phyloP scores from a whole-genome alignment of 2,329 filamentous ascomycete species.

The Penicillium sp. region DNA sequence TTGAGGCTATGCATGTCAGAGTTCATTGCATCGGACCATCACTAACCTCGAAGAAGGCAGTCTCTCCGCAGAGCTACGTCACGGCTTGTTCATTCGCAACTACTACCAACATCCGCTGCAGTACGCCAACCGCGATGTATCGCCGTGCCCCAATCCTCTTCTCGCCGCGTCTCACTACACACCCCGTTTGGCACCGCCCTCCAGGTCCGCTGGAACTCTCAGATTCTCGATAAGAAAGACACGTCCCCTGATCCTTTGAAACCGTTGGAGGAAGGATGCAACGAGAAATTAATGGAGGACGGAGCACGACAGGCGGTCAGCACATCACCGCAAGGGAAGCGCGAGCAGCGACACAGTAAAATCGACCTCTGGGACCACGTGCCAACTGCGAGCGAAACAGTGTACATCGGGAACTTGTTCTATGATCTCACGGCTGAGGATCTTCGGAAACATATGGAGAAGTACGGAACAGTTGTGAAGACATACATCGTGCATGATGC shows the following conservation, averaged over 20 bases:
- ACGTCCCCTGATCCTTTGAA: not conserved
- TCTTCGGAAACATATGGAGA: conserved; percentile 57
- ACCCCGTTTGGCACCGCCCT: conserved; percentile 23
- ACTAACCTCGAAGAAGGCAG: conserved; percentile 46
- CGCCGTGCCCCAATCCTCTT: conserved; percentile 1
- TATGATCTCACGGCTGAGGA: conserved; percentile 65
- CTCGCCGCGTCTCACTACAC: conserved; percentile 26
- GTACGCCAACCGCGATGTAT: conserved; percentile 34
- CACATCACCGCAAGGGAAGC: conserved; percentile 7
- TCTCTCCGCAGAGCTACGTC: conserved; percentile 57
- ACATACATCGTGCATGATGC: conserved; percentile 59
- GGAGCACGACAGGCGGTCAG: not conserved
- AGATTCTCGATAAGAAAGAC: not conserved
- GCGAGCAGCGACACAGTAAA: not conserved
- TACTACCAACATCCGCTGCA: conserved; percentile 31
- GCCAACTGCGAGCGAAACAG: conserved; percentile 41
- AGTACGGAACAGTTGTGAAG: conserved; percentile 56
- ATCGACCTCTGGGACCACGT: not conserved
- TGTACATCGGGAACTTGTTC: conserved; percentile 69
- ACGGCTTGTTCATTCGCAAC: conserved; percentile 51
- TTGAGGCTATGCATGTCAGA: not conserved
- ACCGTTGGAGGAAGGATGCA: not conserved
- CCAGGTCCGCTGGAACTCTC: conserved; percentile 19
- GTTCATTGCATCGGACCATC: not conserved
- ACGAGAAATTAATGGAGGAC: not conserved